A percentile compares a stretch with the other conserved stretches of the same genome.
Conservation (phyloP, 2,329 filamentous ascomycete species). For the Colletotrichum sp. region DNA sequence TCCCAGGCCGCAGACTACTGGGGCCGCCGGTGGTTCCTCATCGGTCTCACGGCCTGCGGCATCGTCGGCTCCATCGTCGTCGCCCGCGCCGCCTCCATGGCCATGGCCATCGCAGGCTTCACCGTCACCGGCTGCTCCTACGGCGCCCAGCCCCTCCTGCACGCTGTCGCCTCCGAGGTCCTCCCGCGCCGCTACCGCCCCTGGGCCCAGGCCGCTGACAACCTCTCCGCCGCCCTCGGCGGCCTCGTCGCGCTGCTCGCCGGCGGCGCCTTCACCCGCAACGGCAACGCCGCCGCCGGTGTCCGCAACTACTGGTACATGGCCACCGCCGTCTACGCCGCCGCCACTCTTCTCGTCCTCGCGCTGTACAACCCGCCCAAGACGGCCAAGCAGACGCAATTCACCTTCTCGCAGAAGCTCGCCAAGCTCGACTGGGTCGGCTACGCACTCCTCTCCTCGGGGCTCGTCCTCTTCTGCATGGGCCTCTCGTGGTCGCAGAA, state of each 20-base stretch:
- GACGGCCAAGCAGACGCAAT: slow-evolving; percentile 27
- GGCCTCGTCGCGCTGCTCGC: slow-evolving; percentile 44
- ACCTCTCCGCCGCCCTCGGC: slow-evolving; percentile 34
- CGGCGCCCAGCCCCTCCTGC: slow-evolving; percentile 41
- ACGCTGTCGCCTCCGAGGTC: slow-evolving; percentile 43
- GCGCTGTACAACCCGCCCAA: slow-evolving; percentile 38
- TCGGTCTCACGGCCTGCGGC: slow-evolving; percentile 37
- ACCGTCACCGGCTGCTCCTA: slow-evolving; percentile 38
- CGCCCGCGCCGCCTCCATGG: slow-evolving; percentile 35
- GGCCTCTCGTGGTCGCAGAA: slow-evolving; percentile 42
- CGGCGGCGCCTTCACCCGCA: slow-evolving; percentile 37
- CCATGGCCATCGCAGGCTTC: slow-evolving; percentile 41
- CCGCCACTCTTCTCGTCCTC: slow-evolving; percentile 29
- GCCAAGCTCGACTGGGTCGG: slow-evolving; percentile 42
- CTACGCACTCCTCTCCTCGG: slow-evolving; percentile 35
- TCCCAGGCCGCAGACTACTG: slow-evolving; percentile 47
- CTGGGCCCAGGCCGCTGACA: slow-evolving; percentile 37
- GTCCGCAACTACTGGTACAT: slow-evolving; percentile 43
- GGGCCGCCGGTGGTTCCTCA: slow-evolving; percentile 44
- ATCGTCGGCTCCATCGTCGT: slow-evolving; percentile 39
- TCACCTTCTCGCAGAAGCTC: slow-evolving; percentile 35
- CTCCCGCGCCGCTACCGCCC: slow-evolving; percentile 29
- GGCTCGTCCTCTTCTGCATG: slow-evolving; percentile 42
- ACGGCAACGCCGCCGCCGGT: slow-evolving; percentile 31
- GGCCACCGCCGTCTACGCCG: slow-evolving; percentile 29